A percentile compares a stretch with the other conserved stretches of the same genome.
Conservation (phyloP, 805 yeast genomes). For the Candida ascalaphidarum region DNA sequence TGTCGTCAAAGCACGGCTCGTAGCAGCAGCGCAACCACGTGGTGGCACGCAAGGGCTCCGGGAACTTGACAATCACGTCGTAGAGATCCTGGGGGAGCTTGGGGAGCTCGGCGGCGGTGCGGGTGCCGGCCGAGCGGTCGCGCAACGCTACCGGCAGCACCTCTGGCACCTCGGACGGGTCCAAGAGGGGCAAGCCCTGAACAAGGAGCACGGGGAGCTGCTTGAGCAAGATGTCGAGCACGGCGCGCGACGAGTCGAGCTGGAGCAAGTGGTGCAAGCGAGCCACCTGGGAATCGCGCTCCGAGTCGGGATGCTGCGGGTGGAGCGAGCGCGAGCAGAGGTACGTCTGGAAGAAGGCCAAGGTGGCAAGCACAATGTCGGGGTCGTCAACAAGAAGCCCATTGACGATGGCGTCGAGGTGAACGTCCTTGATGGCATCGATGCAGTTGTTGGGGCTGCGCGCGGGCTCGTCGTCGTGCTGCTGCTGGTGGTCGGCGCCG, state of each 20-base stretch:
- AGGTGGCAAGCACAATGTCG: slow-evolving; percentile 62
- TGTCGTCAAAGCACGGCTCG: slow-evolving; percentile 48
- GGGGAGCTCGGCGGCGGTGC: slow-evolving; percentile 61
- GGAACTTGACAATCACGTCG: slow-evolving; percentile 50
- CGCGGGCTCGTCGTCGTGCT: slow-evolving; percentile 4
- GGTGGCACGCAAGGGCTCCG: slow-evolving; percentile 88
- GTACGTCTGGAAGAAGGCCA: slow-evolving; percentile 80
- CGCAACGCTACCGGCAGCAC: slow-evolving; percentile 28
- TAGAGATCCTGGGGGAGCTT: slow-evolving; percentile 45
- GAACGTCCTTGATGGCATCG: slow-evolving; percentile 24
- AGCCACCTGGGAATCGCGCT: slow-evolving; percentile 22
- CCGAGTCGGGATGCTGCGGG: slow-evolving; percentile 17
- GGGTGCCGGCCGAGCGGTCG: slow-evolving; percentile 38
- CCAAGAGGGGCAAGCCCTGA: slow-evolving; percentile 24
- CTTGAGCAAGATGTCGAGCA: slow-evolving; percentile 44
- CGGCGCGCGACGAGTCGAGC: slow-evolving; percentile 37
- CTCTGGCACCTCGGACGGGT: slow-evolving; percentile 16
- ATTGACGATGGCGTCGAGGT: slow-evolving; percentile 48
- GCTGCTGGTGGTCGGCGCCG: slow-evolving; percentile 2
- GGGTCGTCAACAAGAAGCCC: slow-evolving; percentile 58
- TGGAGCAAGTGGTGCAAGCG: slow-evolving; percentile 43
- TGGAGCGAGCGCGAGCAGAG: slow-evolving; percentile 50
- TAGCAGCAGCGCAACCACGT: slow-evolving; percentile 92
- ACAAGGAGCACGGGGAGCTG: slow-evolving; percentile 53
- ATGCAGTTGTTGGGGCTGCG: slow-evolving; percentile 30